Conservation (phyloP, 2,329 filamentous ascomycete genomes). For the Graphilbum sp. region DNA sequence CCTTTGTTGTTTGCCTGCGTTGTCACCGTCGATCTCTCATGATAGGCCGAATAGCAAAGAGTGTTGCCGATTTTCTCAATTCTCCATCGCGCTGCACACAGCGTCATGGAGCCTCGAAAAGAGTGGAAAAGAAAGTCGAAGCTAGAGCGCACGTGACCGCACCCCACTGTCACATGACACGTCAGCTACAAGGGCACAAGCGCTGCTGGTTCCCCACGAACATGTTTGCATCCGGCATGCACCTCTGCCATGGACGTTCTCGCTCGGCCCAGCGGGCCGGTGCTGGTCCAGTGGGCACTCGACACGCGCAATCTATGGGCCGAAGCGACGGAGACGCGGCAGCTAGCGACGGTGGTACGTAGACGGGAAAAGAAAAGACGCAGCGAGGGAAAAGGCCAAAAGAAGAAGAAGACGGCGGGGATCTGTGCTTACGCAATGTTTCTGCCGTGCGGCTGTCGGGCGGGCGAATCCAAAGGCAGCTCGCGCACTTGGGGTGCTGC, state of each 20-base stretch:
- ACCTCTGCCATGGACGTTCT: constrained; percentile 2
- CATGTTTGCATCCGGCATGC: no score
- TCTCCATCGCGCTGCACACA: no score
- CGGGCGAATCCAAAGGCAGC: no score
- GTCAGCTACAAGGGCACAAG: background rate
- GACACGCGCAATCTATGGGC: constrained; percentile 45
- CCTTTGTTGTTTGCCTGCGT: background rate
- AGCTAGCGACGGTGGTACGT: constrained; percentile 30
- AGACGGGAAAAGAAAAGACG: background rate
- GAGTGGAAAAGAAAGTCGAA: no score
- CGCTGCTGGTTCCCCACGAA: background rate
- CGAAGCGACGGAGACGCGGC: constrained; percentile 27
- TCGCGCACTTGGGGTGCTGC: constrained; percentile 31
- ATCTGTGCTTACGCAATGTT: no score
- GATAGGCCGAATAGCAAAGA: background rate
- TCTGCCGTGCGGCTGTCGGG: no score
- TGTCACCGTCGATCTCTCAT: background rate
- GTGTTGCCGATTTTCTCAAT: no score
- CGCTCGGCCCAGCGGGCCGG: constrained; percentile 9
- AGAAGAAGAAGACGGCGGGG: no score
- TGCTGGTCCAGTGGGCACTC: constrained; percentile 43
- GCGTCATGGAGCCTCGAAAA: no score
- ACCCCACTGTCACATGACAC: background rate
- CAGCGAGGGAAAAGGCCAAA: background rate
- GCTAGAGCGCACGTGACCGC: background rate